Conservation (phyloP, 495 filamentous ascomycete species). For the Podospora fimiseda region DNA sequence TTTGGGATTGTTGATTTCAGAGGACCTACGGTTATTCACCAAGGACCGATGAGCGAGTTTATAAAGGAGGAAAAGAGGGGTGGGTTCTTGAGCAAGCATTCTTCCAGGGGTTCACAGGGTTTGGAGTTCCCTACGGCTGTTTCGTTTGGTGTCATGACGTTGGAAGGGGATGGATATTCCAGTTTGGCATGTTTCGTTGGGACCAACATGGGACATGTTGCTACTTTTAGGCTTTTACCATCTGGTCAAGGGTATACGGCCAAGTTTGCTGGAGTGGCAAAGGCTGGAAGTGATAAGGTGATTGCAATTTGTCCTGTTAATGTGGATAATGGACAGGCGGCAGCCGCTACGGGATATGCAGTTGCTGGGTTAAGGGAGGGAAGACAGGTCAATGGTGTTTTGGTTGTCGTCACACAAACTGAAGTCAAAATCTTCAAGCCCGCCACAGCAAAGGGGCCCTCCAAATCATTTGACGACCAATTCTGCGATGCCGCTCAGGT, state of each 20-base stretch:
- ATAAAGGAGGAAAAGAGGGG: conserved; percentile 61
- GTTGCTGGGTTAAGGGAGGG: conserved; percentile 70
- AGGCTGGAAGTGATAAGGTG: conserved; percentile 65
- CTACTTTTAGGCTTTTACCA: conserved; percentile 86
- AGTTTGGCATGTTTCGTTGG: conserved; percentile 90
- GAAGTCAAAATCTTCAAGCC: conserved; percentile 83
- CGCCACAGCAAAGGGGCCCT: conserved; percentile 73
- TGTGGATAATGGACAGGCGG: conserved; percentile 66
- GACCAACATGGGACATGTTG: conserved; percentile 72
- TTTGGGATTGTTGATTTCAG: conserved; percentile 78
- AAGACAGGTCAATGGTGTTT: conserved; percentile 60
- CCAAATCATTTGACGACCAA: conserved; percentile 77
- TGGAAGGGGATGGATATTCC: conserved; percentile 90
- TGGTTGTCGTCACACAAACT: conserved; percentile 57
- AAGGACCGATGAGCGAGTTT: conserved; percentile 58
- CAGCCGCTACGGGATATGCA: conserved; percentile 63
- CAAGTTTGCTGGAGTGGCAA: conserved; percentile 57
- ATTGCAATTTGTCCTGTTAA: conserved; percentile 72
- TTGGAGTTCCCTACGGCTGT: conserved; percentile 70
- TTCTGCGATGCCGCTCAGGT: conserved; percentile 73
- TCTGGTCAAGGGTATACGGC: conserved; percentile 65
- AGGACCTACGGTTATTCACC: conserved; percentile 82
- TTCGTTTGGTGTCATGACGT: conserved; percentile 88
- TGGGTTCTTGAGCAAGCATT: conserved; percentile 50
- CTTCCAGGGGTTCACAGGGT: conserved; percentile 34